Evolutionary conservation across 1,284 basidiomycete genomes (phyloP).

Genomic region (Heimioporus punctisporus): DNA sequence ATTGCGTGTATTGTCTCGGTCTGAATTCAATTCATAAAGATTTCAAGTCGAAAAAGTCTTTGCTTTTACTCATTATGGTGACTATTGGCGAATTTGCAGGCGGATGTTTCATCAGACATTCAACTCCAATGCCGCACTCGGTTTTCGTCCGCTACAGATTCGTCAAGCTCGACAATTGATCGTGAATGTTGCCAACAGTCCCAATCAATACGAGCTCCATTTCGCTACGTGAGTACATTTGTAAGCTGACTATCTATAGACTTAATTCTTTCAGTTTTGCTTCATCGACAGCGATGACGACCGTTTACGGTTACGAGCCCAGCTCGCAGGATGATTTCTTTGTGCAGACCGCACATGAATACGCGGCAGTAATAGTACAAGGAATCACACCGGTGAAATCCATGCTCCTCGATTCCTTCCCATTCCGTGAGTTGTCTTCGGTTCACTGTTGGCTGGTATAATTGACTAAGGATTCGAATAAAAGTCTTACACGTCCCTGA

Average conservation of each 20-base stretch:
- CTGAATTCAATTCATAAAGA: background rate
- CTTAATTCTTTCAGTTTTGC: slow-evolving; percentile 1
- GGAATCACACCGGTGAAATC: slow-evolving; percentile 2
- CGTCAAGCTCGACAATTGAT: slow-evolving; percentile 10
- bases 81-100: slow-evolving; percentile 11
- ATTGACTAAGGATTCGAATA: no score
- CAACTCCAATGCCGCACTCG: background rate
- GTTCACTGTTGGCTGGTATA: background rate
- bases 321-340: slow-evolving; percentile 7
- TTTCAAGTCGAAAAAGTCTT: slow-evolving; percentile 4
- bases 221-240: slow-evolving; percentile 1
- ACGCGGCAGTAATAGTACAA: background rate
- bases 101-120: slow-evolving; percentile 14
- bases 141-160: slow-evolving; percentile 13
- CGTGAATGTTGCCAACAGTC: slow-evolving; percentile 3
- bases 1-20: no score
- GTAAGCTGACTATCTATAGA: no score
- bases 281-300: slow-evolving; percentile 6
- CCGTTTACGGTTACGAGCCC: slow-evolving; percentile 18
- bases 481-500: slow-evolving; percentile 21
- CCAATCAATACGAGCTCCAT: slow-evolving; percentile 5
- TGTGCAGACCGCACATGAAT: background rate
- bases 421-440: slow-evolving; percentile 15
- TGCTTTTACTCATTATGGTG: slow-evolving; percentile 6
- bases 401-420: slow-evolving; percentile 13